Percentiles rank a stretch among this genome's conserved stretches.
These are phyloP conservation scores for Malus sieversii DNA, from an alignment of 306 rosid species.

Conservation along the genomic window DNA sequence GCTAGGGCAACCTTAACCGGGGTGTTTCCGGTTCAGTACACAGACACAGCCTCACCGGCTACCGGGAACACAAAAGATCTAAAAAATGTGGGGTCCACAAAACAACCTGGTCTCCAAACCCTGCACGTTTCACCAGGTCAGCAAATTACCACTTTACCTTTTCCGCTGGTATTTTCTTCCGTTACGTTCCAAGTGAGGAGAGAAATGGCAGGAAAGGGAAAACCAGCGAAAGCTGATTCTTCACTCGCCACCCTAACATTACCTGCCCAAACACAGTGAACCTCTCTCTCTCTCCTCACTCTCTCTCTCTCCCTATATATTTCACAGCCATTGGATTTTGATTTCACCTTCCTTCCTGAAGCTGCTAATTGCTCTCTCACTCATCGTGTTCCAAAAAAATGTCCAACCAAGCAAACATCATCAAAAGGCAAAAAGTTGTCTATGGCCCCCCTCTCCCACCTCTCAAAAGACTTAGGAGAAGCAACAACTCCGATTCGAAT, in stretches of 20 bases:
- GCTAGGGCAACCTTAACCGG: no score
- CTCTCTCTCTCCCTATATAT: not conserved
- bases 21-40: no score
- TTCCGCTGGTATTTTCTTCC: not conserved
- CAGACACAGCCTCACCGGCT: no score
- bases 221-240: not conserved
- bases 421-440: not conserved
- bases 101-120: not conserved
- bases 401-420: not conserved
- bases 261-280: not conserved
- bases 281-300: not conserved
- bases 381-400: not conserved
- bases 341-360: not conserved
- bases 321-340: not conserved
- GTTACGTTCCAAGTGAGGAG: not conserved
- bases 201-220: conserved; percentile 3
- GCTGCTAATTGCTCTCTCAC: not conserved
- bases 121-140: not conserved
- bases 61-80: not conserved
- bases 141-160: not conserved
- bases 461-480: no score
- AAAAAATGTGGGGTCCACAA: not conserved
- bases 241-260: not conserved
- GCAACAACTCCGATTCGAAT: not conserved
- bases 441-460: not conserved